A percentile compares a stretch with the other conserved stretches of the same genome.
Evolutionary conservation across 2,329 filamentous ascomycete species (phyloP).

Genomic region (Purpureocillium lavendulum): DNA sequence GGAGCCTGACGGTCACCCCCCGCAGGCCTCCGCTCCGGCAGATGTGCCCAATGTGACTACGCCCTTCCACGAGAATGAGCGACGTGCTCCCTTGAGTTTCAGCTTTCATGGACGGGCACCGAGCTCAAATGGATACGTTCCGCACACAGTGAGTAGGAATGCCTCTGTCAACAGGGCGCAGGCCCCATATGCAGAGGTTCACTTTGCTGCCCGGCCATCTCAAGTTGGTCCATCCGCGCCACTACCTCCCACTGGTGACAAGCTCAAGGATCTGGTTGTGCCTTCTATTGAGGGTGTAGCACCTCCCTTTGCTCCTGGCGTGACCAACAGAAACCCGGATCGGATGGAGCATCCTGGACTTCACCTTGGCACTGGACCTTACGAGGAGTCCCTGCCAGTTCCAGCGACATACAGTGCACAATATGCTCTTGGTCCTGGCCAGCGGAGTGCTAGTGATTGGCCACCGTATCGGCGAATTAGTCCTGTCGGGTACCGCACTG

Average conservation of each 20-base stretch:
- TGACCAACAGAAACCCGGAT: no score
- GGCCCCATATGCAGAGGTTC: slow-evolving; percentile 16
- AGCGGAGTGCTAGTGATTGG: not conserved
- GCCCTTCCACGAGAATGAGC: not conserved
- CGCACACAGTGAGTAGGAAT: not conserved
- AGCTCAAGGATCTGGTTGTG: not conserved
- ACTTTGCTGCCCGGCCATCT: slow-evolving; percentile 9
- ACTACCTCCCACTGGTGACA: not conserved
- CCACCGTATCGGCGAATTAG: not conserved
- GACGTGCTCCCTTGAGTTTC: not conserved
- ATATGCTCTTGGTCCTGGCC: not conserved
- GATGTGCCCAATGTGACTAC: not conserved
- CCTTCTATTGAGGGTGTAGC: not conserved
- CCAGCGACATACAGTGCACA: no score
- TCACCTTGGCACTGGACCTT: no score
- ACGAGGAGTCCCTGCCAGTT: no score
- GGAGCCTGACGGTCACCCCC: not conserved
- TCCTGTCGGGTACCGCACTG: not conserved
- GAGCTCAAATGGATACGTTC: slow-evolving; percentile 18
- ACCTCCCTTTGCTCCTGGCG: no score
- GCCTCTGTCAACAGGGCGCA: slow-evolving; percentile 3
- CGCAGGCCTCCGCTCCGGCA: not conserved
- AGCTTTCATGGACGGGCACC: slow-evolving; percentile 12
- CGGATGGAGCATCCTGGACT: no score
- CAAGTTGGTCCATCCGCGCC: not conserved